Evolutionary conservation across 1,139 yeast species (phyloP), one percentile per base, ranked within the genome.

Genomic region (Kodamaea ohmeri): DNA sequence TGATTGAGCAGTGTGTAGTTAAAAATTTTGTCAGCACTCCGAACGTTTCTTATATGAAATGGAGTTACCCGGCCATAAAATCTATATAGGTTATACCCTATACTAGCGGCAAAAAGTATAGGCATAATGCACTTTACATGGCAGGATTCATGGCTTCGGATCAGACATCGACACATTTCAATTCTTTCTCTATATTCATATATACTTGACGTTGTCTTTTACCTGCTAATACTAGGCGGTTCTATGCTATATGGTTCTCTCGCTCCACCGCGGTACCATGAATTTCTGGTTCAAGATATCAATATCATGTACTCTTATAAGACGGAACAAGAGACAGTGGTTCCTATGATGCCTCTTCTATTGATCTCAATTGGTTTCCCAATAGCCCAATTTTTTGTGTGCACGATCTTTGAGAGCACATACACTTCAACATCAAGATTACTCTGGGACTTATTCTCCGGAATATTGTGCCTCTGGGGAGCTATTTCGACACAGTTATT

Each of bases 401-500:
- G 55, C 56, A 41, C 65, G 35, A 13, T 56, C 33, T 40, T 51
- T 40, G 19, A 46, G 38, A 30, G 49, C 37, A 22, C 45, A 4
- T 14, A 21, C 19, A 37, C 50, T 15, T 18, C 58, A 44, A 21
- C 55, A 0, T 26, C 50, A 3, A 50, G 76, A 39, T 60, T 59
- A 39, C 20, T 60, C 0, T 72, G 78, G 78, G 76, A 73, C 44
- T 51, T 67, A 2, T 65, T 65, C 42, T 52, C 60, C 32, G 71
- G 66, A 0, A 38, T 63, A 3, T 51, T 70, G 32, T 63, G 68
- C 12, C 51, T 72, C 21, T 44, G 65, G 37, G 77, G 73, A 1
- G 61, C 71, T 9, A 58, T 63, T 41, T 55, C 73, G 0, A 53
- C 64, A 12, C 77, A 73, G 43, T 47, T 71, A 20, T 46, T 64